A percentile compares a stretch with the other conserved stretches of the same genome.
Conservation (phyloP, 176 grass and related monocot species). For the Secale cereale region DNA sequence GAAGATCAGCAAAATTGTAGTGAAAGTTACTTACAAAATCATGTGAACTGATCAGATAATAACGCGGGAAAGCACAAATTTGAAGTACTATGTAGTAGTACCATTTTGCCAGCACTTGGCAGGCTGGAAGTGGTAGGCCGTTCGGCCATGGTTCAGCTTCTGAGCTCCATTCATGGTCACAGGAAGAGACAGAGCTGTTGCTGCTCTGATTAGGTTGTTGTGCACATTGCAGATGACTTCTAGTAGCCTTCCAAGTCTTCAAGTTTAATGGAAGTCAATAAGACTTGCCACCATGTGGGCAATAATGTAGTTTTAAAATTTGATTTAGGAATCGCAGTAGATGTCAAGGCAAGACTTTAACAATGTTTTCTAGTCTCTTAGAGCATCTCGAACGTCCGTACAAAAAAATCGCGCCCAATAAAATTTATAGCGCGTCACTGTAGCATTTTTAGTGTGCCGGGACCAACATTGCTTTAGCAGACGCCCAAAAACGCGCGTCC, state of each 20-base stretch:
- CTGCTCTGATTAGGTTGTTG: background rate
- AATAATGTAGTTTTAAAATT: background rate
- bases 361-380: no score
- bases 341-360: background rate
- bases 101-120: conserved; percentile 80
- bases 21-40: background rate
- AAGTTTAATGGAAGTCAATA: background rate
- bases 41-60: background rate
- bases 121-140: conserved; percentile 76
- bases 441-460: no score
- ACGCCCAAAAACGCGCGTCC: no score
- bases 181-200: background rate
- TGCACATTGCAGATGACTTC: background rate
- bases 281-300: background rate
- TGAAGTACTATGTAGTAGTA: conserved; percentile 12
- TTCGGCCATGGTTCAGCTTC: background rate
- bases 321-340: background rate
- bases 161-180: background rate
- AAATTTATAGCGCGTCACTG: no score
- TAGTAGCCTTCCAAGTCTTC: background rate
- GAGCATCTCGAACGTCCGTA: no score
- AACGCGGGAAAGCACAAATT: background rate
- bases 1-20: background rate
- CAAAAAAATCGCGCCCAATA: no score
- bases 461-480: no score